Conservation (phyloP, 2,329 filamentous ascomycete genomes). For the Kalmusia sp. region DNA sequence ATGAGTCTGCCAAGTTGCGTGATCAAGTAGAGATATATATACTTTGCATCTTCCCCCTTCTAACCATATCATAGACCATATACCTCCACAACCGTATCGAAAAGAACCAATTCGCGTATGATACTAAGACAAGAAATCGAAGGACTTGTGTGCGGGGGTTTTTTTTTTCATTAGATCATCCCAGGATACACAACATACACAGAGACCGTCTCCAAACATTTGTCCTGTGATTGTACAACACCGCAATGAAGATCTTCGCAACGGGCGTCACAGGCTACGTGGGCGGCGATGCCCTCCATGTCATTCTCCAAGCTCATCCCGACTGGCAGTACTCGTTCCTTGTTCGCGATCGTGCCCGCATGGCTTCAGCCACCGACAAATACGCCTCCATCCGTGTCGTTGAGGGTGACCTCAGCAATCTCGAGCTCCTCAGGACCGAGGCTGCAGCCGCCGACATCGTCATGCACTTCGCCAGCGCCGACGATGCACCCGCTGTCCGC, state of each 20-base stretch:
- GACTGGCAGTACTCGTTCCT: constrained; percentile 8
- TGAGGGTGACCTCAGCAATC: neutral
- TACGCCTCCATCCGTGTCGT: constrained; percentile 4
- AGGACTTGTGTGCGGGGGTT: too few species aligned
- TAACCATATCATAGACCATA: too few species aligned
- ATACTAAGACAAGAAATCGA: too few species aligned
- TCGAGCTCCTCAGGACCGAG: constrained; percentile 1
- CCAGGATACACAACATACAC: too few species aligned
- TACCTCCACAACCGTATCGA: too few species aligned
- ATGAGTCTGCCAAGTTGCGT: too few species aligned
- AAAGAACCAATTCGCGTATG: too few species aligned
- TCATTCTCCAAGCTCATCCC: constrained; percentile 2
- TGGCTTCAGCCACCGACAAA: neutral
- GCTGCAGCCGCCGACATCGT: constrained; percentile 2
- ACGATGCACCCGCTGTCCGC: constrained; percentile 1
- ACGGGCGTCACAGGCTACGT: constrained; percentile 8
- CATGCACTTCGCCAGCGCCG: constrained; percentile 4
- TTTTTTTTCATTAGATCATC: too few species aligned
- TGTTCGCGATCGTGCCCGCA: neutral
- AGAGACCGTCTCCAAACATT: too few species aligned
- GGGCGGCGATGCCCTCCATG: constrained; percentile 6
- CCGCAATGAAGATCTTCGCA: constrained; percentile 4
- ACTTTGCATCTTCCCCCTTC: too few species aligned
- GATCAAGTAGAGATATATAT: too few species aligned
- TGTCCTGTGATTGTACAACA: too few species aligned